These are phyloP conservation scores for Septoria linicola DNA, from an alignment of 2,329 filamentous ascomycete genomes.

Conservation along the genomic window DNA sequence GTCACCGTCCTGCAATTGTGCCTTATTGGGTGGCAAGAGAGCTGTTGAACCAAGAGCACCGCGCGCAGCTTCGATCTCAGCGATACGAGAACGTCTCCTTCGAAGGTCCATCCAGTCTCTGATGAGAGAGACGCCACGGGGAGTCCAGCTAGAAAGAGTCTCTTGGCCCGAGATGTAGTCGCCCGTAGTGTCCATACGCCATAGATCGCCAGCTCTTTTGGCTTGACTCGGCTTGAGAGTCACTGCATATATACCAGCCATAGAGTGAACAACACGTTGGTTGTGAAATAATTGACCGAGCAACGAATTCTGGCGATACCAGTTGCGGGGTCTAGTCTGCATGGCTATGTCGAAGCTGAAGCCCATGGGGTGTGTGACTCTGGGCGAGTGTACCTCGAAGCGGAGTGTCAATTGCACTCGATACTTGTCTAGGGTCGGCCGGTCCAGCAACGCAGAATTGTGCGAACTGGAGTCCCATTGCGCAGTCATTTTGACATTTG, in stretches of 20 bases:
- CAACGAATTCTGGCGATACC: conserved; percentile 81
- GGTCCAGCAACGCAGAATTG: conserved; percentile 86
- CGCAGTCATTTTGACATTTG: conserved; percentile 78
- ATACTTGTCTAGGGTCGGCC: conserved; percentile 88
- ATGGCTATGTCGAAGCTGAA: conserved; percentile 79
- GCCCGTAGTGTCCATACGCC: conserved; percentile 92
- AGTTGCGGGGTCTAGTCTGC: conserved; percentile 79
- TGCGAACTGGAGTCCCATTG: conserved; percentile 98
- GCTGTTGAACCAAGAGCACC: conserved; percentile 52
- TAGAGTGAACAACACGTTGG: conserved; percentile 81
- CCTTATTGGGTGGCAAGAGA: conserved; percentile 49
- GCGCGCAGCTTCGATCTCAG: conserved; percentile 76
- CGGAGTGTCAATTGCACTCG: conserved; percentile 81
- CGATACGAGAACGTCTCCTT: conserved; percentile 70
- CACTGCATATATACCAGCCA: conserved; percentile 81
- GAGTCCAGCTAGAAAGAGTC: conserved; percentile 77
- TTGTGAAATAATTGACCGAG: conserved; percentile 85
- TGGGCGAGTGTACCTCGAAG: conserved; percentile 82
- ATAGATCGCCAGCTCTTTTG: conserved; percentile 87
- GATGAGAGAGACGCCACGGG: conserved; percentile 86
- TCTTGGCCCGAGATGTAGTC: conserved; percentile 98
- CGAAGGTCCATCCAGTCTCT: conserved; percentile 76
- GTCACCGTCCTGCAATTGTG: conserved; percentile 19
- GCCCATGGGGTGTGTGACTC: conserved; percentile 81
- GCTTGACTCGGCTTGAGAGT: conserved; percentile 84